These are phyloP conservation scores for Cucumis variabilis DNA, from an alignment of 331 rosid genomes.

Conservation along the genomic window DNA sequence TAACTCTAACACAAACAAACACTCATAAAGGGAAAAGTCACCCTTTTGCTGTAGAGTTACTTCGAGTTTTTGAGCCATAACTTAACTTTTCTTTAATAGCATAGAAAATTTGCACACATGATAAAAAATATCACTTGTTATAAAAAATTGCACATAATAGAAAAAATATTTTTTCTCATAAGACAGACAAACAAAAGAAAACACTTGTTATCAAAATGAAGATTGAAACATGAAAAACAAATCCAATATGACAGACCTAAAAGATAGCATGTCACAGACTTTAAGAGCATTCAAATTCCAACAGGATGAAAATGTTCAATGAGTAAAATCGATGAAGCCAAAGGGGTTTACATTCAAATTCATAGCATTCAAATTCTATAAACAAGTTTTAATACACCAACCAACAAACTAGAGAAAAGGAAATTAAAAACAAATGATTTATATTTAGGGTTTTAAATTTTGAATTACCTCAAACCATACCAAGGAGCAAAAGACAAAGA, in stretches of 20 bases:
- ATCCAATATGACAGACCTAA: constrained; percentile 71
- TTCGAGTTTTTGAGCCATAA: neutral
- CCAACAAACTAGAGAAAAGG: too few relatives aligned
- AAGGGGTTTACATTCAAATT: too few relatives aligned
- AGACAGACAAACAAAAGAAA: neutral
- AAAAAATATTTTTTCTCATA: neutral
- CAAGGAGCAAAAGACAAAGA: too few relatives aligned
- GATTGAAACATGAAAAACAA: constrained; percentile 1
- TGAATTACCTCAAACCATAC: too few relatives aligned
- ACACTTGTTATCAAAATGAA: neutral
- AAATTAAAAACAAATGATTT: too few relatives aligned
- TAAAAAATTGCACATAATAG: neutral
- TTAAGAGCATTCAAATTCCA: too few relatives aligned
- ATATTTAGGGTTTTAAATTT: too few relatives aligned
- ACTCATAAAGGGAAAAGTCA: neutral
- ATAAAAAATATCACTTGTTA: neutral
- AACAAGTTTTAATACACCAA: too few relatives aligned
- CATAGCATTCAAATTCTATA: too few relatives aligned
- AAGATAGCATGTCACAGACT: constrained; percentile 91
- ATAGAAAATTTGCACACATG: neutral
- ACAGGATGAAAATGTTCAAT: too few relatives aligned
- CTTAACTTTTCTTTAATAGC: neutral
- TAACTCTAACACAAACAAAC: neutral
- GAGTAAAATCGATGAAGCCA: too few relatives aligned
- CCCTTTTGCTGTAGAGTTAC: neutral